phyloP scores from a whole-genome alignment of 192 early-diverging fungal genomes.

The Chytriomyces confervae region DNA sequence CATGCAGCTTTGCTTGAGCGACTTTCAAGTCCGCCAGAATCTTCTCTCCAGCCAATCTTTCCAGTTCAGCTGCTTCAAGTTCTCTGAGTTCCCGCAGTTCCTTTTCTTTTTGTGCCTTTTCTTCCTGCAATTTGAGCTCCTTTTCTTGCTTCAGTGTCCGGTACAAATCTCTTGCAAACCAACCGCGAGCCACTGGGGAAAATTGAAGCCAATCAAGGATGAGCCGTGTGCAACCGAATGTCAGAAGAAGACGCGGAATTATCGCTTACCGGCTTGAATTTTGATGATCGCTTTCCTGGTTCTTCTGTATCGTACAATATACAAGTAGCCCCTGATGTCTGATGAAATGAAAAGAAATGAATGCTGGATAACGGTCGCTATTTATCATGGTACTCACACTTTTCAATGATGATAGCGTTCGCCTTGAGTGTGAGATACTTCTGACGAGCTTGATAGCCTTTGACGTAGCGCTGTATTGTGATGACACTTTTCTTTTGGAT shows the following conservation, averaged over 20 bases:
- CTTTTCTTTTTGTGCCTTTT: constrained; percentile 22
- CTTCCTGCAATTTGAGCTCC: constrained; percentile 6
- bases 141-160: constrained; percentile 36
- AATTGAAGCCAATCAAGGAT: constrained; percentile 26
- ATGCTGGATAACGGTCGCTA: constrained; percentile 14
- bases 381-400: constrained; percentile 28
- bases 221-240: background rate
- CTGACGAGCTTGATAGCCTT: constrained; percentile 47
- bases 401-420: constrained; percentile 46
- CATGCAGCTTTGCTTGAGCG: constrained; percentile 23
- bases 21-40: constrained; percentile 10
- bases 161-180: constrained; percentile 57
- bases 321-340: constrained; percentile 51
- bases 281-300: constrained; percentile 46
- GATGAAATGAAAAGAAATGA: background rate
- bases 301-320: constrained; percentile 46
- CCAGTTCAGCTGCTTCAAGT: constrained; percentile 29
- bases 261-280: constrained; percentile 56
- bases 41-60: constrained; percentile 12
- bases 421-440: constrained; percentile 48
- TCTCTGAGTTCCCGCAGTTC: constrained; percentile 9
- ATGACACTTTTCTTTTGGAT: constrained; percentile 50
- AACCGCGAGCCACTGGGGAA: constrained; percentile 47
- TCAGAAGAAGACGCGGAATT: background rate
- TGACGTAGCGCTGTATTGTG: constrained; percentile 50